Evolutionary conservation across 2,329 filamentous ascomycete genomes (phyloP), one percentile per base, ranked within the genome.

Genomic region (Cucurbitaria berberidis): DNA sequence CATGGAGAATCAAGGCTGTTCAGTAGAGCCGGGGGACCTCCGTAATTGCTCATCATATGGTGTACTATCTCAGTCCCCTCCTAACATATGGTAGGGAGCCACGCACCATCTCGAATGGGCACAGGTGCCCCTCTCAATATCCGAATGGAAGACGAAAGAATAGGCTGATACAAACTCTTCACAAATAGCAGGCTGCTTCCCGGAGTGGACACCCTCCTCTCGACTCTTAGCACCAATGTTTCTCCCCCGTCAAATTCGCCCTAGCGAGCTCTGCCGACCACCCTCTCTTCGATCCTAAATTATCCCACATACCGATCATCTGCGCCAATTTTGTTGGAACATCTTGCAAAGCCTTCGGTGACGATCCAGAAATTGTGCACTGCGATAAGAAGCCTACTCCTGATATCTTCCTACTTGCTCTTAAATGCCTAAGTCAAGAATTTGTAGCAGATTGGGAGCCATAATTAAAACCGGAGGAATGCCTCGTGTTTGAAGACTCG

Each of bases 401-500:
- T 13, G 60, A 63, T 38, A 55, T 61, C 4, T 63, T 53, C 39
- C 35, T 57, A 16, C 19, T 63, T n/a, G 60, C 60, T 10, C 44
- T 61, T 47, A 47, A 55, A 38, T 19, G 45, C 13, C 29, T 57
- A 26, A 61, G 59, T 35, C 21, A 51, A 4, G 45, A 19, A 2
- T 34, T n/a, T 8, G 30, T 34, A 8, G 42, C 56, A 26, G 8
- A 7, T n/a, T 11, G 65, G 11, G 56, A 51, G 35, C 18, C 32
- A 3, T 34, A 44, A 2, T 41, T 67, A 5, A 48, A 34, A 15
- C 63, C 66, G 1, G 57, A 55, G 1, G 70, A 74, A 56, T 74
- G 68, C 61, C 59, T 74, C 27, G 70, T 74, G 7, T 74, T 74
- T 18, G 72, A 74, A 51, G 70, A 75, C 61, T 71, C 66, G 7